These are phyloP conservation scores for Fusarium agapanthi DNA, from an alignment of 2,329 filamentous ascomycete species.

Conservation along the genomic window DNA sequence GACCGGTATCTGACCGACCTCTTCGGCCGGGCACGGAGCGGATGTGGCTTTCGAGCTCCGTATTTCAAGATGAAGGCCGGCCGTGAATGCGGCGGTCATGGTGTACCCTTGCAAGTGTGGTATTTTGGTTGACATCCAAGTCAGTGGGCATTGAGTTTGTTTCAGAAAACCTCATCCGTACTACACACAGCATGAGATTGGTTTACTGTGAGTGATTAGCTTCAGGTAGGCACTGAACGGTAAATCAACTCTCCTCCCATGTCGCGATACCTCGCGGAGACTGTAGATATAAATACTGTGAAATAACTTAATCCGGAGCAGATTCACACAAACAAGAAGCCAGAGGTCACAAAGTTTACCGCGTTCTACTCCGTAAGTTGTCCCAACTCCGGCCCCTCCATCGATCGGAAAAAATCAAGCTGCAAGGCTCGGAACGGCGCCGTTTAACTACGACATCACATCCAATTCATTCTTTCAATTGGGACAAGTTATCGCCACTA, in stretches of 20 bases:
- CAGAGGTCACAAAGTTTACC: background rate
- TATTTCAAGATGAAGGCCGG: background rate
- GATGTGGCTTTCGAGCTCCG: constrained; percentile 7
- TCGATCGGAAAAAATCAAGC: constrained; percentile 28
- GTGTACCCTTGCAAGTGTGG: background rate
- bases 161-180: background rate
- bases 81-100: background rate
- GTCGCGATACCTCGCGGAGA: background rate
- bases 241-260: background rate
- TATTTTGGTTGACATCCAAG: background rate
- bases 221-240: background rate
- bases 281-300: background rate
- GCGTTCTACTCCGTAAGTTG: background rate
- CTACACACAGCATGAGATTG: background rate
- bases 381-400: constrained; percentile 24
- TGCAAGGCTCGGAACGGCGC: constrained; percentile 16
- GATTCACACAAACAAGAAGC: background rate
- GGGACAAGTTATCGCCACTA: constrained; percentile 26
- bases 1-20: background rate
- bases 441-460: constrained; percentile 24
- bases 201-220: background rate
- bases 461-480: constrained; percentile 14
- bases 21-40: constrained; percentile 16
- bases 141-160: background rate
- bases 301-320: background rate